Evolutionary conservation across 148 eudicot species (phyloP).

Genomic region (Rhododendron molle): DNA sequence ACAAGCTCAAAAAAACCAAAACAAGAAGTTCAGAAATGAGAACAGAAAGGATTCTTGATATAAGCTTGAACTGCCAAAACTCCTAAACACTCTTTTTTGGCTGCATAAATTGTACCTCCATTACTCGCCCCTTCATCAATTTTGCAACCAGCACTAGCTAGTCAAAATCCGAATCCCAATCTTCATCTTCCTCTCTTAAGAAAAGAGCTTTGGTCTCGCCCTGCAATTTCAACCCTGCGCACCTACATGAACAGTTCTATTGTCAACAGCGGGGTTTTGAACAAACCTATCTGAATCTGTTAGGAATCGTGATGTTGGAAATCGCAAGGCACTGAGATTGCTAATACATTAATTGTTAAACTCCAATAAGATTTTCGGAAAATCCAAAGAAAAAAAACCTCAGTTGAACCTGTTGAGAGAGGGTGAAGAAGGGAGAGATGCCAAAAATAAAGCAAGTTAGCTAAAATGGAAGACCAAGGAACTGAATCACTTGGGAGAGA

Average conservation of each 20-base stretch:
- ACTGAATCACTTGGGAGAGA: neutral
- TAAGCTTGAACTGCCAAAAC: neutral
- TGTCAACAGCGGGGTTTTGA: neutral
- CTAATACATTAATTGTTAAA: neutral
- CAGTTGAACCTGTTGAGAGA: neutral
- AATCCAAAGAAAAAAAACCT: neutral
- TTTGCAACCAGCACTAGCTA: neutral
- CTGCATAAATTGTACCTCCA: neutral
- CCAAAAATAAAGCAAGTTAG: neutral
- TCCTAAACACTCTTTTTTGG: neutral
- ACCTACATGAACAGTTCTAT: neutral
- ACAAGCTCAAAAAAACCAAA: neutral
- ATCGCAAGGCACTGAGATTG: neutral
- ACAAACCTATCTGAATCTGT: neutral
- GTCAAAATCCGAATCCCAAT: neutral
- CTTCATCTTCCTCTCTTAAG: neutral
- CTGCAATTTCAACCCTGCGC: neutral
- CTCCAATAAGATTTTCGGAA: neutral
- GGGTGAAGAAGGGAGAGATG: neutral
- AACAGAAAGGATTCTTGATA: neutral
- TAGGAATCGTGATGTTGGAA: neutral
- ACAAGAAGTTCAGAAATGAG: neutral
- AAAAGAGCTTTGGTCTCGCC: neutral
- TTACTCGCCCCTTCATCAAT: neutral
- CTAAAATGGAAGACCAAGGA: neutral